Percentiles rank a stretch among this genome's conserved stretches.
Conservation (phyloP, 176 grass and related monocot species). For the Puccinellia tenuiflora region DNA sequence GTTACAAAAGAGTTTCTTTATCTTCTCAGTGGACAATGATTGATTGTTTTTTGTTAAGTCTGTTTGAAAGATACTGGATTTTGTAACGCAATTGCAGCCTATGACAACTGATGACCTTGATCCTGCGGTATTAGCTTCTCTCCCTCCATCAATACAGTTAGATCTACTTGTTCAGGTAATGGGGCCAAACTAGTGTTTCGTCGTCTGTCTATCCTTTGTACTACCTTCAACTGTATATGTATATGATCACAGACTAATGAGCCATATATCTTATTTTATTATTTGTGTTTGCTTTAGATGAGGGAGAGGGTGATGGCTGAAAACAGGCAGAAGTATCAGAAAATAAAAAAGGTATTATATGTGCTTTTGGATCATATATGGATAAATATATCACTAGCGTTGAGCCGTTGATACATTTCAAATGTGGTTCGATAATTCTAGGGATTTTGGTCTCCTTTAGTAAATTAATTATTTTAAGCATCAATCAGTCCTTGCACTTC, state of each 20-base stretch:
- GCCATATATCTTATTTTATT: not conserved
- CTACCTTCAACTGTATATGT: constrained; percentile 13
- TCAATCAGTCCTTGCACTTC: not conserved
- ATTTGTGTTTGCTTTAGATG: constrained; percentile 65
- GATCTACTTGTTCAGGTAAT: constrained; percentile 98
- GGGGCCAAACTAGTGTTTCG: not conserved
- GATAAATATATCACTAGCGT: constrained; percentile 15
- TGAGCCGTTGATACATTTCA: not conserved
- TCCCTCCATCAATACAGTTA: constrained; percentile 96
- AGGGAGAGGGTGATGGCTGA: constrained; percentile 97
- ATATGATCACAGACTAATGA: not conserved
- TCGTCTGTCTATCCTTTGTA: not conserved
- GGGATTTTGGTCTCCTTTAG: not conserved
- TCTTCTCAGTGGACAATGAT: not conserved
- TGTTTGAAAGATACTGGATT: not conserved
- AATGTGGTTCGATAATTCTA: not conserved
- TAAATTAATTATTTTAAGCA: constrained; percentile 8
- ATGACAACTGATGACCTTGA: constrained; percentile 65
- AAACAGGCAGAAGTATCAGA: constrained; percentile 97
- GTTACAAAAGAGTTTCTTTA: not conserved
- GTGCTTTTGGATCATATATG: constrained; percentile 15
- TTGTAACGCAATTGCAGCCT: constrained; percentile 54
- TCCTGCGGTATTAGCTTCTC: constrained; percentile 84
- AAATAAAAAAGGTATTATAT: constrained; percentile 74
- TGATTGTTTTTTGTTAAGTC: not conserved